Percentiles rank a stretch among this genome's conserved stretches.
These are phyloP conservation scores for Conticribra guillardii DNA, from an alignment of 108 stramenopile species.

Conservation along the genomic window DNA sequence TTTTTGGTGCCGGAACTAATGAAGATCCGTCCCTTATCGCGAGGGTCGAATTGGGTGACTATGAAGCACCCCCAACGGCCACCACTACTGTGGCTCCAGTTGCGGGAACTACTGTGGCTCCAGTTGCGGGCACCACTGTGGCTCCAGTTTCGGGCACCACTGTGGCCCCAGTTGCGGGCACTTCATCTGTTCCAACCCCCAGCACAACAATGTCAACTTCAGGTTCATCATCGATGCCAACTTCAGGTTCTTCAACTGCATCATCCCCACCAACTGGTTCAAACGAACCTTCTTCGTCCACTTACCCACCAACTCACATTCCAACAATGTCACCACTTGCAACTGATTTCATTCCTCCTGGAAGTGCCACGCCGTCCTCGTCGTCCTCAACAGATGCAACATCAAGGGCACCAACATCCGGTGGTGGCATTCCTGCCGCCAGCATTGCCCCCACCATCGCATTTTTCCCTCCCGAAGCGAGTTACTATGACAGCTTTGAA, in stretches of 20 bases:
- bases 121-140: no score
- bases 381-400: neutral
- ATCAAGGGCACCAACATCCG: neutral
- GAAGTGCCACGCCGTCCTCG: neutral
- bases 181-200: no score
- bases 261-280: neutral
- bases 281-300: neutral
- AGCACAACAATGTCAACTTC: neutral
- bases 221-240: neutral
- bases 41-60: neutral
- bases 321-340: neutral
- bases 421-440: neutral
- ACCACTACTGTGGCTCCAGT: no score
- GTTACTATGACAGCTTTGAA: conserved; percentile 3
- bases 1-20: neutral
- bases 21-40: neutral
- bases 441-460: neutral
- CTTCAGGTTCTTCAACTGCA: neutral
- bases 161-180: no score
- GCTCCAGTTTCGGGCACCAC: no score
- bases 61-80: no score
- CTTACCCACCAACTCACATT: neutral
- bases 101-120: no score
- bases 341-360: neutral
- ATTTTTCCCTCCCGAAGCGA: neutral